Percentiles rank a stretch among this genome's conserved stretches.
phyloP scores from a whole-genome alignment of 192 early-diverging fungal genomes.

The Dissophora ornata region DNA sequence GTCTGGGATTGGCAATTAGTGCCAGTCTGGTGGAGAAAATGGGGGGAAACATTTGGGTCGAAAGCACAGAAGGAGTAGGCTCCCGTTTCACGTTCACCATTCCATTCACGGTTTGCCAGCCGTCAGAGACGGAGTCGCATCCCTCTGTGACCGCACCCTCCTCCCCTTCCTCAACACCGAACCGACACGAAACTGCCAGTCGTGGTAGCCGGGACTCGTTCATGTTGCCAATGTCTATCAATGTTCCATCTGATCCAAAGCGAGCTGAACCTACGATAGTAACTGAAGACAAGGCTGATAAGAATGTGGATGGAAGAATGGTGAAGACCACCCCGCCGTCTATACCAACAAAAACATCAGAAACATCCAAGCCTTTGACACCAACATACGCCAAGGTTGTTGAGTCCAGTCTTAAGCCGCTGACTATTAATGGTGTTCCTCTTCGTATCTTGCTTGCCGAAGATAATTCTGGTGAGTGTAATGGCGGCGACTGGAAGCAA shows the following conservation, averaged over 20 bases:
- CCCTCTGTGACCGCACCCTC: constrained; percentile 38
- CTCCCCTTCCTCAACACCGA: constrained; percentile 19
- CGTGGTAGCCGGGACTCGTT: not conserved
- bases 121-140: constrained; percentile 35
- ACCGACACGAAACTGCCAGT: not conserved
- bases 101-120: constrained; percentile 46
- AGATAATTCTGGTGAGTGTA: constrained; percentile 33
- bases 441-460: constrained; percentile 50
- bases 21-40: constrained; percentile 69
- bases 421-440: constrained; percentile 30
- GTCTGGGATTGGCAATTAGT: constrained; percentile 75
- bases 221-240: not conserved
- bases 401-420: constrained; percentile 26
- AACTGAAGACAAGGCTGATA: not conserved
- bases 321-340: too few relatives aligned
- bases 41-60: constrained; percentile 74
- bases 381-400: constrained; percentile 51
- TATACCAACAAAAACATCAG: not conserved
- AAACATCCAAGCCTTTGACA: constrained; percentile 2
- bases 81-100: constrained; percentile 53
- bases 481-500: not conserved
- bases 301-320: not conserved
- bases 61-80: constrained; percentile 68
- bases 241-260: not conserved
- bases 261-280: not conserved